Percentiles rank a stretch among this genome's conserved stretches.
Conservation (phyloP, 1,284 basidiomycete species). For the Rhodotorula sp. region DNA sequence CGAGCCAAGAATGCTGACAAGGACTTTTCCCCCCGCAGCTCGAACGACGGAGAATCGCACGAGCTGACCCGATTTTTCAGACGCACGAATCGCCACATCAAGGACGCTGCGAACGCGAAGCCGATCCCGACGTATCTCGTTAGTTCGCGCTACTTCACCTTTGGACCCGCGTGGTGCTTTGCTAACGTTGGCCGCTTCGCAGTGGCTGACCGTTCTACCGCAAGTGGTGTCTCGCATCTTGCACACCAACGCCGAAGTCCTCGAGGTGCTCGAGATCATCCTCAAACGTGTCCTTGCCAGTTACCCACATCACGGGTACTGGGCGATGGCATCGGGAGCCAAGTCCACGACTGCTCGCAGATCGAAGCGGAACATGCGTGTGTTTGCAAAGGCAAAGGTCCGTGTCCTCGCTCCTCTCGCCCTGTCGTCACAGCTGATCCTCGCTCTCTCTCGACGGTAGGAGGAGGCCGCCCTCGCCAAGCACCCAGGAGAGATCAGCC, state of each 20-base stretch:
- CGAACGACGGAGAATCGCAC: slow-evolving; percentile 9
- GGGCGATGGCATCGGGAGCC: slow-evolving; percentile 86
- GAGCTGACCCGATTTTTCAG: slow-evolving; percentile 53
- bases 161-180: background rate
- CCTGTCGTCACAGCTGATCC: background rate
- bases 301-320: slow-evolving; percentile 89
- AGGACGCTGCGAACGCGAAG: slow-evolving; percentile 56
- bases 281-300: slow-evolving; percentile 72
- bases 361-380: slow-evolving; percentile 61
- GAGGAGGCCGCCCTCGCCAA: background rate
- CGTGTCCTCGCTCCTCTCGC: slow-evolving; percentile 23
- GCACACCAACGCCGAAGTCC: slow-evolving; percentile 71
- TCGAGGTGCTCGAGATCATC: slow-evolving; percentile 64
- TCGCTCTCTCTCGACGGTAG: background rate
- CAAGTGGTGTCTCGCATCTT: slow-evolving; percentile 95
- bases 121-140: slow-evolving; percentile 75
- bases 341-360: slow-evolving; percentile 76
- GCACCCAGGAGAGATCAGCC: background rate
- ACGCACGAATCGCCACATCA: slow-evolving; percentile 61
- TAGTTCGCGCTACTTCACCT: slow-evolving; percentile 10
- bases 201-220: slow-evolving; percentile 97
- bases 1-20: background rate
- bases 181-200: slow-evolving; percentile 16
- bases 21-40: background rate
- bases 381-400: slow-evolving; percentile 69